These are phyloP conservation scores for Cyclostephanos tholiformis DNA, from an alignment of 108 stramenopile species.

Conservation along the genomic window DNA sequence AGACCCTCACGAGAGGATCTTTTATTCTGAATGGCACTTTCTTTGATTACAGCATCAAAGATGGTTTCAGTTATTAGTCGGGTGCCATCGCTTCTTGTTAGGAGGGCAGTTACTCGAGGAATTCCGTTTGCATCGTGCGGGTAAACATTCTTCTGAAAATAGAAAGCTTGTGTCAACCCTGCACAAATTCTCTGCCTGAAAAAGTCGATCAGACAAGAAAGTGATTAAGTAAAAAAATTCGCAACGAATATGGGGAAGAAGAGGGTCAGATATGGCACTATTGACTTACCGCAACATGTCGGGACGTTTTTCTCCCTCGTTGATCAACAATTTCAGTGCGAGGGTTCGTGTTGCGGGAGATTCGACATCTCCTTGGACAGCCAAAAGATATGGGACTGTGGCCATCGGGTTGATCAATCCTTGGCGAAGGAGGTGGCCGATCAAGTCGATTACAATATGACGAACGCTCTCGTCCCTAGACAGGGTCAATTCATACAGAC, in stretches of 20 bases:
- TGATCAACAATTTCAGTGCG: constrained; percentile 71
- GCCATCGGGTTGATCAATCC: constrained; percentile 92
- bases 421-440: constrained; percentile 85
- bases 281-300: constrained; percentile 65
- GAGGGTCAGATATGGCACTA: constrained; percentile 30
- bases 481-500: constrained; percentile 76
- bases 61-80: constrained; percentile 65
- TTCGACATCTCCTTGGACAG: constrained; percentile 87
- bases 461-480: constrained; percentile 61
- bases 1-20: constrained; percentile 76
- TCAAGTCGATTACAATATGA: constrained; percentile 66
- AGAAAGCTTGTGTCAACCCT: constrained; percentile 73
- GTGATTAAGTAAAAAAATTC: neutral
- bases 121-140: constrained; percentile 43
- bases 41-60: constrained; percentile 78
- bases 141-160: constrained; percentile 73
- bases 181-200: constrained; percentile 58
- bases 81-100: constrained; percentile 48
- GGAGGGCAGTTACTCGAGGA: constrained; percentile 58
- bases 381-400: constrained; percentile 80
- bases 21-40: constrained; percentile 65
- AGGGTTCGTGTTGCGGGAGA: constrained; percentile 65
- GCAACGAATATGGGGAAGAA: neutral
- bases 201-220: neutral
- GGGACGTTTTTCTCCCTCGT: constrained; percentile 86